Percentiles rank a stretch among this genome's conserved stretches.
Conservation (phyloP, 768 basidiomycete genomes). For the Leccinum pellstonianum region DNA sequence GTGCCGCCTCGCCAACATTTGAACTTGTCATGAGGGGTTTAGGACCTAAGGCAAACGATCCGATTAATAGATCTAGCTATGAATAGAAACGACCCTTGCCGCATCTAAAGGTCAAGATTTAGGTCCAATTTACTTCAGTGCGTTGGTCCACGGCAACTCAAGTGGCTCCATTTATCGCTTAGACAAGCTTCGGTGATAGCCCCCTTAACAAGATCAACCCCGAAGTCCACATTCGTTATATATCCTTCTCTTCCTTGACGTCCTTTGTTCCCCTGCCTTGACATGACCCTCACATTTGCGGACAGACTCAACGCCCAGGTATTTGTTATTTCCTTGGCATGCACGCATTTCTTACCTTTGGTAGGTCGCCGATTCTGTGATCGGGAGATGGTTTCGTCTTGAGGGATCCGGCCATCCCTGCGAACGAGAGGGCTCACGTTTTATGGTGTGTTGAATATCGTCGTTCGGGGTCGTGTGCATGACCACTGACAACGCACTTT, state of each 20-base stretch:
- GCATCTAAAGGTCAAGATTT: not conserved
- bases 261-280: constrained; percentile 19
- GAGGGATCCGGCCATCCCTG: constrained; percentile 68
- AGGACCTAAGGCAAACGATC: not conserved
- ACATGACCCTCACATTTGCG: constrained; percentile 39
- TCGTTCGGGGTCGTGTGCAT: not conserved
- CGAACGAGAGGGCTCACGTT: constrained; percentile 63
- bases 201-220: constrained; percentile 1
- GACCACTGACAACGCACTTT: constrained; percentile 7
- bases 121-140: not conserved
- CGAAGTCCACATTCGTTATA: constrained; percentile 22
- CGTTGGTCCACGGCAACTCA: not conserved
- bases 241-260: constrained; percentile 16
- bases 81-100: not conserved
- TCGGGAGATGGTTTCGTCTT: constrained; percentile 69
- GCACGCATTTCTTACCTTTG: constrained; percentile 1
- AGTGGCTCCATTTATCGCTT: constrained; percentile 9
- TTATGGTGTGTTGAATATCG: constrained; percentile 41
- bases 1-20: constrained; percentile 10
- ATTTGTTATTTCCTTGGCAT: not conserved
- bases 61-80: not conserved
- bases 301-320: constrained; percentile 45
- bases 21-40: not conserved
- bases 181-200: not conserved
- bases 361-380: constrained; percentile 40